These are phyloP conservation scores for Dendrobium nobile DNA, from an alignment of 106 monocot genomes.

Conservation along the genomic window DNA sequence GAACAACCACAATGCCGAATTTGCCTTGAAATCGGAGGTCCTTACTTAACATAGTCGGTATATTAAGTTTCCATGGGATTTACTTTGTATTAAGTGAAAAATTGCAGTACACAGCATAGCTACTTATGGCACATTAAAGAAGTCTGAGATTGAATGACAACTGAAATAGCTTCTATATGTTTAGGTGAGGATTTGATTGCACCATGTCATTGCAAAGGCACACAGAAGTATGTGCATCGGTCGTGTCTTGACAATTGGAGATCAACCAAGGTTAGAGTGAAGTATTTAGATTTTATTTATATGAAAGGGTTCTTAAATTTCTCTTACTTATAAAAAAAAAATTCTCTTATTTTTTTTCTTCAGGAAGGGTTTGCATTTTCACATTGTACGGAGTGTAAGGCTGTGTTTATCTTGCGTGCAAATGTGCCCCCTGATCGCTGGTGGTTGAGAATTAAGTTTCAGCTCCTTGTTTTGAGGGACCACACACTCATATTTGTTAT, in stretches of 20 bases:
- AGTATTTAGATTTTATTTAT: background rate
- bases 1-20: slow-evolving; percentile 86
- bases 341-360: background rate
- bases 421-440: slow-evolving; percentile 97
- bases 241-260: slow-evolving; percentile 98
- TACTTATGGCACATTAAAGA: background rate
- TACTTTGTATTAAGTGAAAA: background rate
- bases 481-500: slow-evolving; percentile 78
- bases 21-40: slow-evolving; percentile 93
- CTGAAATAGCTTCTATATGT: background rate
- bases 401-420: slow-evolving; percentile 80
- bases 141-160: background rate
- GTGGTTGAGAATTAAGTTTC: slow-evolving; percentile 92
- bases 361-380: slow-evolving; percentile 99
- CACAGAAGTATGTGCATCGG: slow-evolving; percentile 92
- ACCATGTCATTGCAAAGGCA: slow-evolving; percentile 89
- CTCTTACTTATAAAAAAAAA: background rate
- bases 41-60: slow-evolving; percentile 24
- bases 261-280: slow-evolving; percentile 79
- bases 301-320: slow-evolving; percentile 10
- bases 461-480: slow-evolving; percentile 87
- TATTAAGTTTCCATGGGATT: slow-evolving; percentile 19
- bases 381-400: slow-evolving; percentile 94
- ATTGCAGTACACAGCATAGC: background rate
- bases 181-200: slow-evolving; percentile 90